Percentiles rank a stretch among this genome's conserved stretches.
Evolutionary conservation across 352 stramenopile species (phyloP).

Genomic region (Phytopythium aichiense): DNA sequence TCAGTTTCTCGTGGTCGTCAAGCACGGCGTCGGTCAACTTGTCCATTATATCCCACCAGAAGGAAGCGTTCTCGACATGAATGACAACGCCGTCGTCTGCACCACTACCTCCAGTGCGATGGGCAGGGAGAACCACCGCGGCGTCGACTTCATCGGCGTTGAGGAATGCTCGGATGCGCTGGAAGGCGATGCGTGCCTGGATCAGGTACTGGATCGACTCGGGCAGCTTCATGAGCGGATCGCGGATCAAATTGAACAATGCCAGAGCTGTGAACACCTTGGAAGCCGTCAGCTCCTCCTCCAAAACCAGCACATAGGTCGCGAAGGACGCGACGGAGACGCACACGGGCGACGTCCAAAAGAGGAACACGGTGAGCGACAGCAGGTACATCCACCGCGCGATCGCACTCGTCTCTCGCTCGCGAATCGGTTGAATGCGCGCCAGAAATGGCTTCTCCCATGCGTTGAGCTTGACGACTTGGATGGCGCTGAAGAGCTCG

Average conservation of each 20-base stretch:
- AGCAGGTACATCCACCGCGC: constrained; percentile 59
- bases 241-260: constrained; percentile 12
- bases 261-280: constrained; percentile 25
- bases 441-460: constrained; percentile 80
- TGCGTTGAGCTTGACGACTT: constrained; percentile 90
- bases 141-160: constrained; percentile 3
- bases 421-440: constrained; percentile 50
- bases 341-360: constrained; percentile 21
- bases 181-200: constrained; percentile 6
- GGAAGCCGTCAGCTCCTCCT: constrained; percentile 20
- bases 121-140: not conserved
- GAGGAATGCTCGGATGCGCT: not conserved
- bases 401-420: constrained; percentile 65
- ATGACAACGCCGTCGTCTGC: constrained; percentile 14
- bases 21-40: constrained; percentile 16
- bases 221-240: constrained; percentile 12
- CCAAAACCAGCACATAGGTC: constrained; percentile 25
- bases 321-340: constrained; percentile 31
- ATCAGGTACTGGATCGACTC: constrained; percentile 6
- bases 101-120: constrained; percentile 7
- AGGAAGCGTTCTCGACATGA: constrained; percentile 23
- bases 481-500: constrained; percentile 50
- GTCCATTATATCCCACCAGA: constrained; percentile 25
- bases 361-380: constrained; percentile 52
- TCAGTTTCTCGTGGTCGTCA: constrained; percentile 21